These are phyloP conservation scores for Thozetella sp. DNA, from an alignment of 495 filamentous ascomycete genomes.

Conservation along the genomic window DNA sequence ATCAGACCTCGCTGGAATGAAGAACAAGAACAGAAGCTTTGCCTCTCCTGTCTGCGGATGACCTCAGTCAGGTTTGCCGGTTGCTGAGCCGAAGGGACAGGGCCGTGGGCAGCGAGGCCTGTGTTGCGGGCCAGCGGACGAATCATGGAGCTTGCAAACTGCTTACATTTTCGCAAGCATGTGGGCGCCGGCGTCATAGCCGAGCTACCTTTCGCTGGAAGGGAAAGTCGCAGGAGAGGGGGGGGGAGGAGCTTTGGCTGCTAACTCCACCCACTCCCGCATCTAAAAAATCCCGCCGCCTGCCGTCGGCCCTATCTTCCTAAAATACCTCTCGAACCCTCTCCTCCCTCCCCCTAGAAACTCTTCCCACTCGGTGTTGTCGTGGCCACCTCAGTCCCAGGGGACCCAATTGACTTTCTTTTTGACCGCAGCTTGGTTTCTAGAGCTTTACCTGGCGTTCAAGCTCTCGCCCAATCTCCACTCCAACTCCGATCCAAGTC, in stretches of 20 bases:
- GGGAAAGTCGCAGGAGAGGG: not conserved
- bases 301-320: not conserved
- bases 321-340: conserved; percentile 29
- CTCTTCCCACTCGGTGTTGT: not conserved
- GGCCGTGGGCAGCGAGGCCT: not conserved
- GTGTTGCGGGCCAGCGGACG: not conserved
- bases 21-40: too few species aligned
- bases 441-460: conserved; percentile 21
- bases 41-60: too few species aligned
- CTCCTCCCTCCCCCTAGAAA: conserved; percentile 17
- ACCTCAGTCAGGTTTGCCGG: too few species aligned
- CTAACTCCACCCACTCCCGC: conserved; percentile 10
- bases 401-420: conserved; percentile 11
- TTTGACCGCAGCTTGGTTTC: conserved; percentile 9
- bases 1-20: too few species aligned
- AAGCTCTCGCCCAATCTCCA: conserved; percentile 27
- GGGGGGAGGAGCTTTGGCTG: conserved; percentile 11
- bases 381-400: conserved; percentile 13
- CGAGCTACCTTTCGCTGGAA: not conserved
- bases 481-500: conserved; percentile 27
- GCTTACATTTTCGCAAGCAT: conserved; percentile 1
- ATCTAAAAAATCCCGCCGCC: not conserved
- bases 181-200: conserved; percentile 5
- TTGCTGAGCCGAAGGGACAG: too few species aligned
- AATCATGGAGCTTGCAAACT: conserved; percentile 3